These are phyloP conservation scores for Rhodotorula paludigena DNA, from an alignment of 768 basidiomycete genomes.

Conservation along the genomic window DNA sequence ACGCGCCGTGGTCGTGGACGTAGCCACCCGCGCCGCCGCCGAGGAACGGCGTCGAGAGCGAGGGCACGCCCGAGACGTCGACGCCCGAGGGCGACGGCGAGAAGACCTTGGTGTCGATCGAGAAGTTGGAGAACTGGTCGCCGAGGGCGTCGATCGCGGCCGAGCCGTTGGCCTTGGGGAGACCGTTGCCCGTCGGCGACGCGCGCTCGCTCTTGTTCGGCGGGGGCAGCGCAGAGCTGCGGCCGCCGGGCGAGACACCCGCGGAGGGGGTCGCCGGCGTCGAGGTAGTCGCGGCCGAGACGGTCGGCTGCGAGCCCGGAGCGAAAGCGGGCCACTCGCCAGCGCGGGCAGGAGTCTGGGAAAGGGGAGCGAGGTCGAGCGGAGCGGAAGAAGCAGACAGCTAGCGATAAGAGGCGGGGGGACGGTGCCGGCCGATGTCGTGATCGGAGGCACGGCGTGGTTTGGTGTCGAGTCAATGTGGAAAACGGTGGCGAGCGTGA, in stretches of 20 bases:
- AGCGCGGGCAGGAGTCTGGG: slow-evolving; percentile 61
- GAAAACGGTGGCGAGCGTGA: too few species aligned
- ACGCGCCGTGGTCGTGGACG: slow-evolving; percentile 39
- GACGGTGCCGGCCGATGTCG: too few species aligned
- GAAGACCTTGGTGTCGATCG: slow-evolving; percentile 39
- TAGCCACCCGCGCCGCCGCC: slow-evolving; percentile 28
- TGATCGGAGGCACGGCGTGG: too few species aligned
- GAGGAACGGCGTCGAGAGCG: slow-evolving; percentile 29
- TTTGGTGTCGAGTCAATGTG: too few species aligned
- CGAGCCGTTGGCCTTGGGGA: slow-evolving; percentile 11
- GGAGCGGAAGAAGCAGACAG: slow-evolving; percentile 85
- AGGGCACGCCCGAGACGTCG: slow-evolving; percentile 21
- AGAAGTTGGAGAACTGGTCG: slow-evolving; percentile 39
- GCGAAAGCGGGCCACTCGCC: slow-evolving; percentile 51
- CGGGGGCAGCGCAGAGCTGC: slow-evolving; percentile 1
- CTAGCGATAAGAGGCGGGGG: too few species aligned
- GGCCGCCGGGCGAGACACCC: slow-evolving; percentile 5
- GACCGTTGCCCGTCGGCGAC: slow-evolving; percentile 15
- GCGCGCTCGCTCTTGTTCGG: slow-evolving; percentile 17
- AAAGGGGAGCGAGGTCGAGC: slow-evolving; percentile 81
- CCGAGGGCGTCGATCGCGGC: slow-evolving; percentile 28
- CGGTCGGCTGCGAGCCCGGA: slow-evolving; percentile 53
- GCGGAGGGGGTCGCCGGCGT: slow-evolving; percentile 23
- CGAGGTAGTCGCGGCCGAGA: slow-evolving; percentile 19
- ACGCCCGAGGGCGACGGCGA: slow-evolving; percentile 30